Evolutionary conservation across 2,329 filamentous ascomycete species (phyloP).

Genomic region (Triangularia setosa): DNA sequence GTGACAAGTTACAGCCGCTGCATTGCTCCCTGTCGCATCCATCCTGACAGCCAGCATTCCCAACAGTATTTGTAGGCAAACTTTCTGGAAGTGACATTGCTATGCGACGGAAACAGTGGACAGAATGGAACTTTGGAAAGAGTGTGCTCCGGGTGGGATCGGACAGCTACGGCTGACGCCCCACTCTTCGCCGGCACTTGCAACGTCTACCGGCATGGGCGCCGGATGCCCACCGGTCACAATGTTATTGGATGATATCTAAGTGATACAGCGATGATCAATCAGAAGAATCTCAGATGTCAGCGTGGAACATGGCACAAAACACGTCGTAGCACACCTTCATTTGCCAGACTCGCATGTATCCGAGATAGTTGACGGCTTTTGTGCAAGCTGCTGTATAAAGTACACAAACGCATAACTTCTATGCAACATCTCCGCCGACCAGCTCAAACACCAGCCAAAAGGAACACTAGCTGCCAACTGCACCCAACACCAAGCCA

Average conservation of each 20-base stretch:
- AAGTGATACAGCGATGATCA: background rate
- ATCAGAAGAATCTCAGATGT: background rate
- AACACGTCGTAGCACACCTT: background rate
- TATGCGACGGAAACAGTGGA: background rate
- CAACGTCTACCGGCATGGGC: background rate
- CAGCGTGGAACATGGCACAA: background rate
- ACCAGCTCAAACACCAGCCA: background rate
- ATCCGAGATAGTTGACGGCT: background rate
- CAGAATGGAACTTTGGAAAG: background rate
- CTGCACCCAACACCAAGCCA: background rate
- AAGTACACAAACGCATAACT: background rate
- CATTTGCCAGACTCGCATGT: background rate
- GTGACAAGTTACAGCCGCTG: background rate
- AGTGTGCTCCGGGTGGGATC: background rate
- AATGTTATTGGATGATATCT: background rate
- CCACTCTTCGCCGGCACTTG: background rate
- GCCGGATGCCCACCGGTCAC: background rate
- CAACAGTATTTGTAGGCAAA: background rate
- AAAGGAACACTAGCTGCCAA: background rate
- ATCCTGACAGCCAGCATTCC: background rate
- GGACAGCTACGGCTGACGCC: background rate
- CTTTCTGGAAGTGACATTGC: background rate
- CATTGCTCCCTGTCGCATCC: background rate
- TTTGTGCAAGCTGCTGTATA: background rate
- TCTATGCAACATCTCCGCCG: too few relatives aligned